These are phyloP conservation scores for Allantophomopsis cytisporea DNA, from an alignment of 2,329 filamentous ascomycete genomes.

Conservation along the genomic window DNA sequence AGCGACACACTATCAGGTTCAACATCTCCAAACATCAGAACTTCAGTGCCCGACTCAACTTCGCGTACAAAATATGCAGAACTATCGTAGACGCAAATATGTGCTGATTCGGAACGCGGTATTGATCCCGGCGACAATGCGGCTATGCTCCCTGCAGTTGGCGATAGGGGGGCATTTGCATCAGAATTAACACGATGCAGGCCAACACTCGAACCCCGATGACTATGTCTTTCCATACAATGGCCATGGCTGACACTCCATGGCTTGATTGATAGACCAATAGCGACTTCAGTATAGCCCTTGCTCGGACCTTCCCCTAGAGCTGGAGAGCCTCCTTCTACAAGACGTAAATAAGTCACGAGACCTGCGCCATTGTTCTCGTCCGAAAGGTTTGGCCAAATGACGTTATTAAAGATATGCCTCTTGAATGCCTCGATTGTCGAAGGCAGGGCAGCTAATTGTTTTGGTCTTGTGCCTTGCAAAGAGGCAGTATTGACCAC, in stretches of 20 bases:
- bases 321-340: slow-evolving; percentile 77
- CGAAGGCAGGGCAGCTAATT: slow-evolving; percentile 70
- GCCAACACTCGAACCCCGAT: slow-evolving; percentile 36
- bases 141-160: not conserved
- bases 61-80: slow-evolving; percentile 90
- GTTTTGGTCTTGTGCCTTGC: slow-evolving; percentile 69
- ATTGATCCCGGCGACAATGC: not conserved
- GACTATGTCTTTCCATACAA: slow-evolving; percentile 62
- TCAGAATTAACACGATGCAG: not conserved
- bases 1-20: slow-evolving; percentile 82
- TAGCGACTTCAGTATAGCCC: slow-evolving; percentile 80
- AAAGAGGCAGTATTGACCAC: slow-evolving; percentile 87
- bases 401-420: slow-evolving; percentile 95
- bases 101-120: not conserved
- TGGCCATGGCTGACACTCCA: slow-evolving; percentile 83
- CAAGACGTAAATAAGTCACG: slow-evolving; percentile 77
- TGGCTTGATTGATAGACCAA: slow-evolving; percentile 78
- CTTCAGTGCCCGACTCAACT: slow-evolving; percentile 53
- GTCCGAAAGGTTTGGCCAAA: slow-evolving; percentile 95
- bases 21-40: slow-evolving; percentile 91
- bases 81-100: slow-evolving; percentile 64
- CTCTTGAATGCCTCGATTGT: slow-evolving; percentile 88
- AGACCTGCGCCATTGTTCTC: slow-evolving; percentile 91
- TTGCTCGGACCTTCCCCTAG: slow-evolving; percentile 67
- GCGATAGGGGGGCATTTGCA: not conserved